Percentiles rank a stretch among this genome's conserved stretches.
These are phyloP conservation scores for Gillenia trifoliata DNA, from an alignment of 306 rosid species.

Conservation along the genomic window DNA sequence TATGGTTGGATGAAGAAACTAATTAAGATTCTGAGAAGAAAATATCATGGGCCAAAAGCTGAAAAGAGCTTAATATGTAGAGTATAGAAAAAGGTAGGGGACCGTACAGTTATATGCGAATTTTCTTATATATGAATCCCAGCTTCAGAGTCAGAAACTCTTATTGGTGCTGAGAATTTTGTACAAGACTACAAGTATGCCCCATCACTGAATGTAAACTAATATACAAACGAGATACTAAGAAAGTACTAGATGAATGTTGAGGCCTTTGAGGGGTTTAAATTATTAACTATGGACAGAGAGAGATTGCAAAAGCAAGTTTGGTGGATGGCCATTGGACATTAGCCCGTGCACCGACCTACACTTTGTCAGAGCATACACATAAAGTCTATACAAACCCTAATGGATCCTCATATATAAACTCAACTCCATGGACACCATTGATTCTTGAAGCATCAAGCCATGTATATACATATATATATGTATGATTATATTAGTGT, in stretches of 20 bases:
- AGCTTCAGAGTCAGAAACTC: neutral
- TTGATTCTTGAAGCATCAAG: neutral
- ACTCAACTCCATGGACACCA: neutral
- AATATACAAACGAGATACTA: neutral
- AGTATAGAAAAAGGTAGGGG: neutral
- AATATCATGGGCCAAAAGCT: conserved; percentile 26
- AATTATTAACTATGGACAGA: neutral
- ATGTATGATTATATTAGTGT: neutral
- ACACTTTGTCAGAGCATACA: neutral
- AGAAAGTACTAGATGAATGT: neutral
- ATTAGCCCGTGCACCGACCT: conserved; percentile 13
- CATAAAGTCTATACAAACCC: neutral
- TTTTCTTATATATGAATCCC: neutral
- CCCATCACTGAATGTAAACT: neutral
- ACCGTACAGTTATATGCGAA: neutral
- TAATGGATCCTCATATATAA: neutral
- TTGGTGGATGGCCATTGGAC: conserved; percentile 14
- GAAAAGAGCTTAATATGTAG: neutral
- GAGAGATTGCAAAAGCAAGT: neutral
- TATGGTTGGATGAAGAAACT: conserved; percentile 11
- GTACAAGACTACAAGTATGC: neutral
- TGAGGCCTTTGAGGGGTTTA: neutral
- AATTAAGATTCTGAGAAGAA: conserved; percentile 4
- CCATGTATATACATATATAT: too few species aligned
- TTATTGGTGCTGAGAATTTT: neutral